Evolutionary conservation across 495 filamentous ascomycete species (phyloP).

Genomic region (Cercophora sp.): DNA sequence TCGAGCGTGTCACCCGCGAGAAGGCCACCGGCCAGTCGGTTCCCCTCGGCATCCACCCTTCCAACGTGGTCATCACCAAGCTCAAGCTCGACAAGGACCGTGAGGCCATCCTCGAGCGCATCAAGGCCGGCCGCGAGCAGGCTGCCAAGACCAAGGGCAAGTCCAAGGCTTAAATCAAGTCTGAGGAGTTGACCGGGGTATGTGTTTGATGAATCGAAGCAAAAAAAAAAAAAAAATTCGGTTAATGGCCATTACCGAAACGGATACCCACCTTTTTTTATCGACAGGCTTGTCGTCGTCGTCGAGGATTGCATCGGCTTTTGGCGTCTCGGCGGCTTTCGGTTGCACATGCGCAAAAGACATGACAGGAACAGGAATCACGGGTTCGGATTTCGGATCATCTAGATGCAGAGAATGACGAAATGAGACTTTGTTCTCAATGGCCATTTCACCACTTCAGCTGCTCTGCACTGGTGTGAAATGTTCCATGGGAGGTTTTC

Average conservation of each 20-base stretch:
- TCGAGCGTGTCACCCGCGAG: conserved; percentile 88
- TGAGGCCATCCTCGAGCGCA: conserved; percentile 86
- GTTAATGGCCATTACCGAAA: conserved; percentile 4
- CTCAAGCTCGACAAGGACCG: conserved; percentile 98
- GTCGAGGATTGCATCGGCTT: conserved; percentile 20
- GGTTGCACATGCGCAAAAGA: conserved; percentile 20
- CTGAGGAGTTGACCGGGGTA: background rate
- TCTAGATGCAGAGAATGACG: conserved; percentile 30
- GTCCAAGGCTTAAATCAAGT: conserved; percentile 22
- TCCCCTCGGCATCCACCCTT: conserved; percentile 81
- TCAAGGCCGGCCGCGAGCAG: conserved; percentile 70
- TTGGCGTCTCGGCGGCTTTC: conserved; percentile 29
- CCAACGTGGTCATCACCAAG: conserved; percentile 95
- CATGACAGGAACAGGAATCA: too few relatives aligned
- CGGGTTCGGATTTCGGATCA: too few relatives aligned
- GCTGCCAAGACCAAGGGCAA: conserved; percentile 51
- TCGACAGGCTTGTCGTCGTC: conserved; percentile 9
- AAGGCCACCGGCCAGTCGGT: conserved; percentile 92
- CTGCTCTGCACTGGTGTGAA: conserved; percentile 48
- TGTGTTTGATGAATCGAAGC: conserved; percentile 12
- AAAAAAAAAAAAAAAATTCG: conserved; percentile 15
- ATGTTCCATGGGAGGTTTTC: conserved; percentile 63
- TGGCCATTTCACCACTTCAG: conserved; percentile 55
- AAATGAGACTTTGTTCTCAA: conserved; percentile 51
- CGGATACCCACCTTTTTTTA: conserved; percentile 16